Evolutionary conservation across 1,284 basidiomycete species (phyloP), one percentile per base, ranked within the genome.

Genomic region (Ceratobasidium sp.): DNA sequence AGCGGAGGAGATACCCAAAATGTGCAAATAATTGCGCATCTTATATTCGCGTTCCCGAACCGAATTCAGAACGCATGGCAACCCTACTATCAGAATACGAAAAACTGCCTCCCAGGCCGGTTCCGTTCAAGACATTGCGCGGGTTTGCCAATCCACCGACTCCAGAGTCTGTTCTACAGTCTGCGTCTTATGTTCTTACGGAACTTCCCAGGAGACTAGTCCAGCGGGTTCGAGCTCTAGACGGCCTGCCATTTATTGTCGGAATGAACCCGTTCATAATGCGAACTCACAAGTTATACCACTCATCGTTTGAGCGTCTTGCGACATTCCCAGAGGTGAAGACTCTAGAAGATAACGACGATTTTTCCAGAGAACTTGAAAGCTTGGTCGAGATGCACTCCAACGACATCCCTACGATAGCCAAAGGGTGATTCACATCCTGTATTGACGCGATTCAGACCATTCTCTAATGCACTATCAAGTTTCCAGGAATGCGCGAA

Each of bases 221-320:
- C 1, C 84, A 83, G 71, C 85, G 90, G 21, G 87, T 89, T 39
- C 83, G 83, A 42, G 85, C 85, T 25, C 79, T 92, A 58, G 89
- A 91, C 75, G 79, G 81, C 1, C 81, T 92, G 16, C 90, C 90
- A 0, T 92, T 89, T 78, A 94, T 96, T 58, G 93, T 95, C 42
- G 93, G 91, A 16, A 91, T 90, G 70, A 95, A 96, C 76, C 93
- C 93, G 3, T 93, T 90, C 78, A 85, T 96, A 33, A 84, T 88
- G 7, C 85, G 84, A 68, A 88, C 87, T 6, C 82, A 94, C 67
- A 80, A 88, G 68, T 82, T 89, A 11, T 91, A 93, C 78, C 82
- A 86, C 72, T 82, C 85, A 36, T 89, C 88, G 74, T 94, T 95
- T 75, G 80, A 84, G 68, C 85, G 85, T 73, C 80, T 95, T 29